phyloP scores from a whole-genome alignment of 1,284 basidiomycete species.

The Pseudozyma sp. region DNA sequence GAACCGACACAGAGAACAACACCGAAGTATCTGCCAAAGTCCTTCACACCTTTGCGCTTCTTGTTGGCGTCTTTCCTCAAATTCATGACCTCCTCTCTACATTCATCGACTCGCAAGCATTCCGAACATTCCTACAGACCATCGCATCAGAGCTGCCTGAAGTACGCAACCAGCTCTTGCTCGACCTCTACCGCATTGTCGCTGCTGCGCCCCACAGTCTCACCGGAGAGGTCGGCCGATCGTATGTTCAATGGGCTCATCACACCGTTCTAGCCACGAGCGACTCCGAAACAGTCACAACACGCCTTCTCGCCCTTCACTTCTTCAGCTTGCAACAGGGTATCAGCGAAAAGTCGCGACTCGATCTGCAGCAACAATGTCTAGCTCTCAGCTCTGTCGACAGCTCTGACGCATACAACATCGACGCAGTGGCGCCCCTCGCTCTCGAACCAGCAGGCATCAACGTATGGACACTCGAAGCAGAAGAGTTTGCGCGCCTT shows the following conservation, averaged over 20 bases:
- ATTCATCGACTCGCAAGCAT: constrained; percentile 35
- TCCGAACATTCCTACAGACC: constrained; percentile 22
- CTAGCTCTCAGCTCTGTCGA: constrained; percentile 12
- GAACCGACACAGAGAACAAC: constrained; percentile 1
- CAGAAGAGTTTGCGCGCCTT: constrained; percentile 36
- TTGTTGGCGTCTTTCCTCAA: constrained; percentile 60
- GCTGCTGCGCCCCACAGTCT: constrained; percentile 21
- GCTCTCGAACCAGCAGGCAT: constrained; percentile 25
- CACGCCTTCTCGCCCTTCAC: constrained; percentile 54
- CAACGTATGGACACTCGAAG: constrained; percentile 51
- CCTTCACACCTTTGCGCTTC: constrained; percentile 26
- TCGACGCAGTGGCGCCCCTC: constrained; percentile 30
- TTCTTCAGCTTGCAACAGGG: constrained; percentile 45
- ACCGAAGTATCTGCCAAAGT: constrained; percentile 16
- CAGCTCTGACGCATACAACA: constrained; percentile 5
- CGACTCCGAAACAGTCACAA: constrained; percentile 16
- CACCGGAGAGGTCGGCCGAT: constrained; percentile 8
- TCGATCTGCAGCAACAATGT: constrained; percentile 40
- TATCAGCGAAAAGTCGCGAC: constrained; percentile 37
- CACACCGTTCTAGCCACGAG: constrained; percentile 18
- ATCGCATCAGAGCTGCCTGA: constrained; percentile 10
- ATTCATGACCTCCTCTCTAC: constrained; percentile 44
- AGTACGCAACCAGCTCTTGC: constrained; percentile 32
- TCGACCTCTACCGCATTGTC: constrained; percentile 34
- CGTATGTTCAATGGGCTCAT: constrained; percentile 31